Evolutionary conservation across 1,284 basidiomycete species (phyloP).

Genomic region (Kalmanozyma brasiliensis): DNA sequence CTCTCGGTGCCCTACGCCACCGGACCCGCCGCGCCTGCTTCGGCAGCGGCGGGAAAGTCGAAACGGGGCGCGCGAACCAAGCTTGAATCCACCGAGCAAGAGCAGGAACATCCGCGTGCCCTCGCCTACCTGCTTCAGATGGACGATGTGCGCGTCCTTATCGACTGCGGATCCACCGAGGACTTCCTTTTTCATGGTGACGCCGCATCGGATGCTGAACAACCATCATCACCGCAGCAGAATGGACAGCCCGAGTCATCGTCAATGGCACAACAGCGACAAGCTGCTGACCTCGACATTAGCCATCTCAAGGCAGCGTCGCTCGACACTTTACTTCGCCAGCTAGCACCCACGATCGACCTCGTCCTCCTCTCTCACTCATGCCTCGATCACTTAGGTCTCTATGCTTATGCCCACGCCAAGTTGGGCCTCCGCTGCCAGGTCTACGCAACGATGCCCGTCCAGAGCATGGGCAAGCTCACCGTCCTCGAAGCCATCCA

Average conservation of each 20-base stretch:
- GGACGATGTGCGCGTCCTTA: conserved; percentile 90
- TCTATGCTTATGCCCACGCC: conserved; percentile 90
- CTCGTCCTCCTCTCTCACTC: conserved; percentile 93
- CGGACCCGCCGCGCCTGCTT: conserved; percentile 3
- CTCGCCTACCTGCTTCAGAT: conserved; percentile 84
- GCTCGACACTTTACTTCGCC: conserved; percentile 37
- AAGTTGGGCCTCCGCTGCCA: conserved; percentile 88
- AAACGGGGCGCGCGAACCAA: conserved; percentile 32
- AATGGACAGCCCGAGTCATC: conserved; percentile 29
- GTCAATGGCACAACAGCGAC: conserved; percentile 42
- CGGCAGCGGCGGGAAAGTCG: conserved; percentile 6
- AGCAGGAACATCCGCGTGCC: conserved; percentile 56
- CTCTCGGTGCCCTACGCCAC: conserved; percentile 55
- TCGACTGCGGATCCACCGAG: conserved; percentile 81
- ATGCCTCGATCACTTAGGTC: conserved; percentile 84
- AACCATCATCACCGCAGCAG: conserved; percentile 1
- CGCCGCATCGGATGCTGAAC: conserved; percentile 1
- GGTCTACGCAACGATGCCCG: conserved; percentile 94
- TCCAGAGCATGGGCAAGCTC: conserved; percentile 93
- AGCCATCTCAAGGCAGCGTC: conserved; percentile 34
- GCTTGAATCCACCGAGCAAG: conserved; percentile 17
- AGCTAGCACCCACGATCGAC: conserved; percentile 78
- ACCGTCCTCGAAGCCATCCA: conserved; percentile 70
- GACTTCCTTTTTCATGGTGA: conserved; percentile 52
- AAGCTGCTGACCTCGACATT: conserved; percentile 28